These are phyloP conservation scores for Eucalyptus camaldulensis DNA, from an alignment of 345 rosid genomes.

Conservation along the genomic window DNA sequence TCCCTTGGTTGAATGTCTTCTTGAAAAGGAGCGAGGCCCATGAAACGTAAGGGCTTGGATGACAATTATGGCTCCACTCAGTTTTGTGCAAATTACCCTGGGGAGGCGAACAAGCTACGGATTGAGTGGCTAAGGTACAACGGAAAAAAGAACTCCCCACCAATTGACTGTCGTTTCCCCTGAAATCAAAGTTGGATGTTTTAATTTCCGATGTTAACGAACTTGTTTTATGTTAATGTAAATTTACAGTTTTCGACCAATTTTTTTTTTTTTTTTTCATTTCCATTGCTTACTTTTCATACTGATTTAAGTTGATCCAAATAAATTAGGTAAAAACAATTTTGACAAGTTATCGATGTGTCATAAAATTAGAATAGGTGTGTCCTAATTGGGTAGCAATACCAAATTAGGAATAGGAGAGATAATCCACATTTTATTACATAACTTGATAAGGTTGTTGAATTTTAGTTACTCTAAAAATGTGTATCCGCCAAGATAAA, in stretches of 20 bases:
- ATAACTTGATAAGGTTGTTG: background rate
- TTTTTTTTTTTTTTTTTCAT: background rate
- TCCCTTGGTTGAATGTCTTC: background rate
- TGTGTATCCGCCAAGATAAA: background rate
- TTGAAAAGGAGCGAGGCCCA: background rate
- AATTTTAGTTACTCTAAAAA: background rate
- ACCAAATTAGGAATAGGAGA: background rate
- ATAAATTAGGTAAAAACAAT: background rate
- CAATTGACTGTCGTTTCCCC: no score
- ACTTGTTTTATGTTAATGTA: no score
- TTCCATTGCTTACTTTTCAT: background rate
- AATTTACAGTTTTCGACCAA: no score
- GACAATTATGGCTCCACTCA: background rate
- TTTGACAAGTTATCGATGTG: background rate
- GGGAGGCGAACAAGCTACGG: background rate
- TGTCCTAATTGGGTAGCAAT: background rate
- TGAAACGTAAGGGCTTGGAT: background rate
- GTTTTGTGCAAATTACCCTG: background rate
- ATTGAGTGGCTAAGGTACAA: background rate
- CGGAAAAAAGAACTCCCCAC: no score
- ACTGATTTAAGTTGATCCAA: rapidly evolving
- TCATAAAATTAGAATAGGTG: background rate
- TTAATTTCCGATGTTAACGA: no score
- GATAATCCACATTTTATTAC: background rate
- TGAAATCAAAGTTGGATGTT: no score